Evolutionary conservation across 78 protist genomes (phyloP), one percentile per base, ranked within the genome.

Genomic region (Bigelowiella natans): DNA sequence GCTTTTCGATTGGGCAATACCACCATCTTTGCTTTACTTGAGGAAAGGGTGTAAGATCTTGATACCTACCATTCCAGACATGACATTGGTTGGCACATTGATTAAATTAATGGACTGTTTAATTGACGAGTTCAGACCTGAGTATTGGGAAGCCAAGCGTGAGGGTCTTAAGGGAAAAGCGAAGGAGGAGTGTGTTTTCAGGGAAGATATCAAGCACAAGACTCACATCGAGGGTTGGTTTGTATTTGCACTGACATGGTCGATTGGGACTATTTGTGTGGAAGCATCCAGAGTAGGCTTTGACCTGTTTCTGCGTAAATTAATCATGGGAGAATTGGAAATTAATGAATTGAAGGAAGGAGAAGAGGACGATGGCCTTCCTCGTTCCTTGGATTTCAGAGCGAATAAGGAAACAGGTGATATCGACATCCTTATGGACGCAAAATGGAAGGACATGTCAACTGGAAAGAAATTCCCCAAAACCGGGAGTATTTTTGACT

Each of bases 401-500:
- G 18, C 18, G 7, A 18, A 51, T 18, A 7, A 51, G 73, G 73
- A 51, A 51, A 51, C 73, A 26, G 18, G 18, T 51, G 34, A 18
- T 26, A 51, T 51, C 73, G 18, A 51, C 73, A 18, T 51, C 7
- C 73, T 51, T 26, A 7, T 51, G 34, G 73, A 51, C 34, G 73
- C 18, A 51, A 51, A 26, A 51, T 51, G 18, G n/a, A n/a, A n/a
- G n/a, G n/a, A n/a, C n/a, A n/a, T n/a, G n/a, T n/a, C n/a, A n/a
- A n/a, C n/a, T n/a, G n/a, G n/a, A n/a, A 51, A 51, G 73, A 7
- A 18, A 51, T 1, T 94, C 31, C 93, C 95, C 3, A 40, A 30
- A 0, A 89, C 1, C 0, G 92, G 88, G 29, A 39, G 34, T n/a
- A 92, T 93, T n/a, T 93, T 89, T 51, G 92, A 92, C 88, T 86